phyloP scores from a whole-genome alignment of 192 early-diverging fungal genomes.

The Podila minutissima region DNA sequence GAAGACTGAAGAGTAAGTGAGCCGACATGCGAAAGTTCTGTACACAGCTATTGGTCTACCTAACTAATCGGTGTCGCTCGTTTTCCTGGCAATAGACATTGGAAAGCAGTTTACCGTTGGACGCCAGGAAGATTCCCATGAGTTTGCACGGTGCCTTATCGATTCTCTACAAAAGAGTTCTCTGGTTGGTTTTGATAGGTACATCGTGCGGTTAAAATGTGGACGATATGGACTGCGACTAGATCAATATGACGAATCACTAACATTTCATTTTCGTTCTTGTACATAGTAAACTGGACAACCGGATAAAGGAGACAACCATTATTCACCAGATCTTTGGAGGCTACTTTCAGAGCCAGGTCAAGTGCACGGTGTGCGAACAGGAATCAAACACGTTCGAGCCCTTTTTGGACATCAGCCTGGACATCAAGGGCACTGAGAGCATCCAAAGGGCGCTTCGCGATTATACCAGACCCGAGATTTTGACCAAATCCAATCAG shows the following conservation, averaged over 20 bases:
- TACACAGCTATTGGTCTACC: no score
- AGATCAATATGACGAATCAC: no score
- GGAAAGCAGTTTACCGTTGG: constrained; percentile 82
- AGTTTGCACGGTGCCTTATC: constrained; percentile 81
- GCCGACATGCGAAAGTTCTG: not conserved
- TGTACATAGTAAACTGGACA: constrained; percentile 63
- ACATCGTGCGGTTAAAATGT: not conserved
- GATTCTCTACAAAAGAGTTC: constrained; percentile 74
- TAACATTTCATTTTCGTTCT: not conserved
- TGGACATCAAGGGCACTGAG: constrained; percentile 76
- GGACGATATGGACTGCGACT: no score
- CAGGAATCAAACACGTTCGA: constrained; percentile 82
- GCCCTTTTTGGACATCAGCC: constrained; percentile 77
- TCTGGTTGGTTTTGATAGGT: constrained; percentile 63
- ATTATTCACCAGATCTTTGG: constrained; percentile 85
- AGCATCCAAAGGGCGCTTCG: constrained; percentile 74
- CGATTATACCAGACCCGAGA: constrained; percentile 77
- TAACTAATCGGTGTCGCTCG: not conserved
- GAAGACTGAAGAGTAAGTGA: constrained; percentile 66
- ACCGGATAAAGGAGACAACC: constrained; percentile 80
- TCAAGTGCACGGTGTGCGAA: constrained; percentile 79
- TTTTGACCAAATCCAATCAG: constrained; percentile 70
- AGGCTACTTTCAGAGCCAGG: constrained; percentile 81
- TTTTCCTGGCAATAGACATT: constrained; percentile 54
- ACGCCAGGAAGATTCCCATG: constrained; percentile 91